Evolutionary conservation across 2,329 filamentous ascomycete species (phyloP).

Genomic region (Triangularia verruculosa): DNA sequence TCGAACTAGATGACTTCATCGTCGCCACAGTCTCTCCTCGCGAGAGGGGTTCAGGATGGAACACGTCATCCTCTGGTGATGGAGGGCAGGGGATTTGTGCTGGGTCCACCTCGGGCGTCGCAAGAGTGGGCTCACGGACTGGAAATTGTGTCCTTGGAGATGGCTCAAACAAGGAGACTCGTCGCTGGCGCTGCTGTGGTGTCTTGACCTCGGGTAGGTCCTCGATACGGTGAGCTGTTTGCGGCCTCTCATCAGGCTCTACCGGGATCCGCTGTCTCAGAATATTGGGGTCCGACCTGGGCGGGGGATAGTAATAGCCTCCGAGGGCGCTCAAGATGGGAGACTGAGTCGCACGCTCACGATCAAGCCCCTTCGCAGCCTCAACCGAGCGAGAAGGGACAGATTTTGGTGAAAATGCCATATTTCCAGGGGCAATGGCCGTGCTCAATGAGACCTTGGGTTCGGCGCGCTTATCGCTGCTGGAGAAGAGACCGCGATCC

Average conservation of each 20-base stretch:
- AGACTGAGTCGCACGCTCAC: conserved; percentile 1
- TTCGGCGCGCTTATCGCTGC: conserved; percentile 60
- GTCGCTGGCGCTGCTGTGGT: conserved; percentile 29
- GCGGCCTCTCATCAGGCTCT: conserved; percentile 45
- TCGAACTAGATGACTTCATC: conserved; percentile 50
- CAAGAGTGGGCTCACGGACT: conserved; percentile 31
- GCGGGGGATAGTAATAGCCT: conserved; percentile 43
- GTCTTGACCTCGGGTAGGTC: conserved; percentile 38
- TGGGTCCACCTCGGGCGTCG: conserved; percentile 29
- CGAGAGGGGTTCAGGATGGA: conserved; percentile 34
- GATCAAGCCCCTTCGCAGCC: conserved; percentile 16
- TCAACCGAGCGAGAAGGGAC: conserved; percentile 33
- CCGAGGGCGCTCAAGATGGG: conserved; percentile 32
- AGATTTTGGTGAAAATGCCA: conserved; percentile 47
- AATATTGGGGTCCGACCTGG: conserved; percentile 46
- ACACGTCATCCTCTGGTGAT: conserved; percentile 37
- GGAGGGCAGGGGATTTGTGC: conserved; percentile 42
- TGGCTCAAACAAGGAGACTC: not conserved
- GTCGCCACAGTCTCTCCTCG: conserved; percentile 44
- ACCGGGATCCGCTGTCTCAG: conserved; percentile 35
- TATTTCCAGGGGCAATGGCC: conserved; percentile 59
- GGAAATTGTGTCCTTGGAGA: conserved; percentile 34
- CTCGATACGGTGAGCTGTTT: conserved; percentile 46
- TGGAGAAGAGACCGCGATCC: conserved; percentile 58
- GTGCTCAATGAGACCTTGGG: conserved; percentile 63